Evolutionary conservation across 768 basidiomycete species (phyloP), one percentile per base, ranked within the genome.

Genomic region (Scleroderma bovista): DNA sequence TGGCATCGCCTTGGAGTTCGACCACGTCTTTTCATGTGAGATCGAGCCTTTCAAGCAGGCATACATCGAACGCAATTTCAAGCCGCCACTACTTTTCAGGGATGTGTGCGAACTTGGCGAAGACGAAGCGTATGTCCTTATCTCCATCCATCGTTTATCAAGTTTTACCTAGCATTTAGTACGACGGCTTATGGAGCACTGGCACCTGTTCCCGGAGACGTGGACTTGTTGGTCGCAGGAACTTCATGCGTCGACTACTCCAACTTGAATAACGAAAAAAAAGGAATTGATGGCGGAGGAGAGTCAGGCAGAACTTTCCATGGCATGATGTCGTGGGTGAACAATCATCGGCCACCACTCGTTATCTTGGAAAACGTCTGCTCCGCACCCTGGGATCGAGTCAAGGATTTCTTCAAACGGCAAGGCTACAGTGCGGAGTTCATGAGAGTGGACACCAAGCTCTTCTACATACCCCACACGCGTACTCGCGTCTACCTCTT

Each of bases 201-300:
- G 32, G 89, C 80, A 3, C 74, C 81, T 29, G 93, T 97, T 3
- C 94, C 94, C 0, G 92, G 91, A 12, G 83, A 94, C 54, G 89
- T 91, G 24, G 93, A 96, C 65, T 73, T 96, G 48, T 76, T 95
- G 24, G 79, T 97, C 51, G 94, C 94, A 3, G 94, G 94, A 26
- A 97, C 94, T 1, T 95, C 93, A 19, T 97, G 94, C 54, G 93
- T 96, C 55, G 94, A 96, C 63, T 96, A 95, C 58, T 96, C 94
- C n/a, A 91, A 86, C 60, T 77, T 97, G 51, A 97, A 97, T 66
- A 93, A 87, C 57, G 80, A 89, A 62, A 91, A 91, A 64, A 91
- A 97, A 65, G 85, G 82, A 31, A 89, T 97, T 26, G 83, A 91
- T 42, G 91, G 77, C 6, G 84, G 87, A 50, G 94, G 94, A 41